Conservation (phyloP, 805 yeast genomes). For the Ogataea saltuana region DNA sequence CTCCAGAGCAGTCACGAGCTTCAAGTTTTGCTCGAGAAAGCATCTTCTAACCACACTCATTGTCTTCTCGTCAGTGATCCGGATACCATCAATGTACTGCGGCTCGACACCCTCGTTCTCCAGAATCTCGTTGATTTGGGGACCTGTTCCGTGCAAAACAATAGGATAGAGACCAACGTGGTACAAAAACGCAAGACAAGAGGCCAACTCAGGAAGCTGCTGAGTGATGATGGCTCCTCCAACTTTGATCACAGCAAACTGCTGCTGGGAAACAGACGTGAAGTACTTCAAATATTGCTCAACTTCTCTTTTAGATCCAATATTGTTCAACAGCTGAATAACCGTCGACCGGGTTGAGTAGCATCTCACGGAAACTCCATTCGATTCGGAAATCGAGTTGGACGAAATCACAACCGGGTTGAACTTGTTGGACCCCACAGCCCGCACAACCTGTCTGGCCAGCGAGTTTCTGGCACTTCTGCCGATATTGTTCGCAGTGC, state of each 20-base stretch:
- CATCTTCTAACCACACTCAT: conserved; percentile 96
- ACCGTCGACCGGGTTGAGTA: conserved; percentile 91
- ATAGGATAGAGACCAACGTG: conserved; percentile 98
- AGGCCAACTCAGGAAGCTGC: conserved; percentile 88
- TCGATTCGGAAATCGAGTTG: conserved; percentile 8
- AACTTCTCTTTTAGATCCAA: conserved; percentile 96
- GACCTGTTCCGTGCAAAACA: conserved; percentile 97
- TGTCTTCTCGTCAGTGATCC: conserved; percentile 91
- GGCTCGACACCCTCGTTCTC: conserved; percentile 96
- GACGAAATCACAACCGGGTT: conserved; percentile 22
- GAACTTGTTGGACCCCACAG: conserved; percentile 18
- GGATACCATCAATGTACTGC: conserved; percentile 91
- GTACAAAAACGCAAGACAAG: conserved; percentile 92
- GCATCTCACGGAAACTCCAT: conserved; percentile 20
- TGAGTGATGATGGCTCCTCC: conserved; percentile 99
- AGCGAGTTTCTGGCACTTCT: conserved; percentile 27
- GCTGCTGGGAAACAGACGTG: conserved; percentile 94
- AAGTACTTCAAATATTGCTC: conserved; percentile 96
- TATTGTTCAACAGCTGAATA: conserved; percentile 89
- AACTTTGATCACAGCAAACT: conserved; percentile 96
- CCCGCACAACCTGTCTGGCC: conserved; percentile 27
- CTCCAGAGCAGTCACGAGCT: conserved; percentile 93
- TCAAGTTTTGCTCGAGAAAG: conserved; percentile 92
- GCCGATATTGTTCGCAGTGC: too few species aligned
- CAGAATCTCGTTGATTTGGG: conserved; percentile 91